phyloP scores from a whole-genome alignment of 1,284 basidiomycete genomes.

The Irpex rosettiformis region DNA sequence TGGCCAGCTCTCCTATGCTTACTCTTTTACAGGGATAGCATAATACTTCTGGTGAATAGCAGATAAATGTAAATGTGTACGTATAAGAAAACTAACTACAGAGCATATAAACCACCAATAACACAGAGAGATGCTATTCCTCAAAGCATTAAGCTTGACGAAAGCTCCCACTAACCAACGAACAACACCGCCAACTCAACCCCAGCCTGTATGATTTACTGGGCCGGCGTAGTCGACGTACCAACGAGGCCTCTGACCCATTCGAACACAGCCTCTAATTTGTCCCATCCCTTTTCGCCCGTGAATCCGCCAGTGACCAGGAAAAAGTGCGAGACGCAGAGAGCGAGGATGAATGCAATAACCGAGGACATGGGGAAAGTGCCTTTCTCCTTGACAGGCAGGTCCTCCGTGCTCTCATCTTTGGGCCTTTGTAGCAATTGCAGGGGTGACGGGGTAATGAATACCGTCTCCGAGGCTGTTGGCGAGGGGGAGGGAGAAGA shows the following conservation, averaged over 20 bases:
- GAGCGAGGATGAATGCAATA: conserved; percentile 43
- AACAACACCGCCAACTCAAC: background rate
- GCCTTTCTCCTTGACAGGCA: conserved; percentile 16
- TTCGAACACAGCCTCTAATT: conserved; percentile 7
- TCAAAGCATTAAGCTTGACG: background rate
- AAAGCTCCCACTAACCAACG: background rate
- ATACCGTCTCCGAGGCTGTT: conserved; percentile 24
- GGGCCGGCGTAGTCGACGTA: background rate
- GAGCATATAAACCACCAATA: background rate
- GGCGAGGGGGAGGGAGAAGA: conserved; percentile 22
- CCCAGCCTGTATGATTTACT: background rate
- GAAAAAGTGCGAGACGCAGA: conserved; percentile 20
- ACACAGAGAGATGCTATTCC: background rate
- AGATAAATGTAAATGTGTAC: background rate
- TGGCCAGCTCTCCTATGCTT: background rate
- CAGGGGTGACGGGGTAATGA: conserved; percentile 3
- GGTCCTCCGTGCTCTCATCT: conserved; percentile 19
- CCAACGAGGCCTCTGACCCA: background rate
- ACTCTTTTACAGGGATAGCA: too few species aligned
- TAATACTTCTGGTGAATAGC: background rate
- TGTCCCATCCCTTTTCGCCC: conserved; percentile 4
- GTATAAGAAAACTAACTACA: background rate
- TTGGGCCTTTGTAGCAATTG: conserved; percentile 3
- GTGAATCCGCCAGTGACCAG: conserved; percentile 9
- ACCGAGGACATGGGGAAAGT: conserved; percentile 37